These are phyloP conservation scores for Kuraishia hungarica DNA, from an alignment of 805 yeast species.

Conservation along the genomic window DNA sequence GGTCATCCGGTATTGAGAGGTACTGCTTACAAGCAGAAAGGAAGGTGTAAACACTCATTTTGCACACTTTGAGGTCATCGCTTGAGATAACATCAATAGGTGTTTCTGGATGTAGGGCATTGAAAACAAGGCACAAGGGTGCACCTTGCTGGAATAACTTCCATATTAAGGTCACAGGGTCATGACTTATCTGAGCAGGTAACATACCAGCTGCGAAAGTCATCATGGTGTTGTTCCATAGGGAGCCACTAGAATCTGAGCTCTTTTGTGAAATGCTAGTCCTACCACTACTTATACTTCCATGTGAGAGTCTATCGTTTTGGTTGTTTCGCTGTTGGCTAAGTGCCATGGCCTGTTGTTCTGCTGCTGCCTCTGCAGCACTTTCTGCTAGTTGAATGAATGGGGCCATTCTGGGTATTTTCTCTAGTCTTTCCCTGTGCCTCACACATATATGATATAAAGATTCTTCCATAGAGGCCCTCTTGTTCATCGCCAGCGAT, in stretches of 20 bases:
- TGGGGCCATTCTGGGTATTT: slow-evolving; percentile 60
- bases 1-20: slow-evolving; percentile 67
- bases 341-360: slow-evolving; percentile 56
- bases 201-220: slow-evolving; percentile 73
- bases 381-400: slow-evolving; percentile 56
- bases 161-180: slow-evolving; percentile 90
- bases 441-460: slow-evolving; percentile 57
- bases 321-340: slow-evolving; percentile 19
- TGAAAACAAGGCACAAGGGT: slow-evolving; percentile 80
- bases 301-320: background rate
- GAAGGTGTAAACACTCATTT: slow-evolving; percentile 84
- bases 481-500: slow-evolving; percentile 49
- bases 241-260: slow-evolving; percentile 8
- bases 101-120: slow-evolving; percentile 50
- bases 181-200: slow-evolving; percentile 68
- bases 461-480: slow-evolving; percentile 57
- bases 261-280: background rate
- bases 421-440: slow-evolving; percentile 45
- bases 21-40: slow-evolving; percentile 77
- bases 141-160: slow-evolving; percentile 87
- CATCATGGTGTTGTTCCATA: slow-evolving; percentile 31
- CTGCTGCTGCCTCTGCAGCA: slow-evolving; percentile 61
- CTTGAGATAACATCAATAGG: slow-evolving; percentile 54
- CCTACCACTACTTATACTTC: background rate
- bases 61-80: slow-evolving; percentile 78